Evolutionary conservation across 208 protist genomes (phyloP), one percentile per base, ranked within the genome.

Genomic region (Trypanosoma conorhini): DNA sequence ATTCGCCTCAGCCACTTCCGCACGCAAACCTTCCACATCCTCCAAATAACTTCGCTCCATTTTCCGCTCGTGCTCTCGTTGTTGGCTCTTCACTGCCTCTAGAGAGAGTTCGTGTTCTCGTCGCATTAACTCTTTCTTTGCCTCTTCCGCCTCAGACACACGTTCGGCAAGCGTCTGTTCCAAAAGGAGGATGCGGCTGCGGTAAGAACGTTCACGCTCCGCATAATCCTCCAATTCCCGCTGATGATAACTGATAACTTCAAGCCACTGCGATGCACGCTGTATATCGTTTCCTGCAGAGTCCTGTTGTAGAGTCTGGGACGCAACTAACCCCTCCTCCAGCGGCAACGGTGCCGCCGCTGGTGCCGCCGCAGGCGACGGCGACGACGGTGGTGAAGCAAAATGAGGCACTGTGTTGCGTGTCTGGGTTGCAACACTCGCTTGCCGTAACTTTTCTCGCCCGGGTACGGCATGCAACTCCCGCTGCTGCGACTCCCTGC

Each of bases 111-210:
- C 46, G 21, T 59, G 33, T 0, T 72, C 56, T 3, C 33, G 66
- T 22, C 42, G 38, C 22, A 60, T 46, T 2, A 72, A 8, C 44
- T 72, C 59, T n/a, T n/a, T 31, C 15, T 17, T 54, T 35, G 46
- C 46, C 28, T 52, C 22, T 33, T 54, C 35, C 10, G 72, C 55
- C 67, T 67, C 74, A 52, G 76, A 71, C 22, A 72, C 71, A n/a
- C 71, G 61, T 35, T 62, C 63, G 42, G 26, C 69, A 17, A 90
- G 56, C 0, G 67, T 70, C n/a, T 72, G 48, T 59, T 91, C 83
- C 19, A 94, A 57, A 30, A 79, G 65, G 1, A 86, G 40, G 61
- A 94, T 83, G 38, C 85, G 80, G 62, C 77, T 62, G 5, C 86
- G 83, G 42, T 94, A 94, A 38, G 57, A 38, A 50, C 62, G 61